Conservation (phyloP, 2,329 filamentous ascomycete genomes). For the Pestalotiopsis sp. region DNA sequence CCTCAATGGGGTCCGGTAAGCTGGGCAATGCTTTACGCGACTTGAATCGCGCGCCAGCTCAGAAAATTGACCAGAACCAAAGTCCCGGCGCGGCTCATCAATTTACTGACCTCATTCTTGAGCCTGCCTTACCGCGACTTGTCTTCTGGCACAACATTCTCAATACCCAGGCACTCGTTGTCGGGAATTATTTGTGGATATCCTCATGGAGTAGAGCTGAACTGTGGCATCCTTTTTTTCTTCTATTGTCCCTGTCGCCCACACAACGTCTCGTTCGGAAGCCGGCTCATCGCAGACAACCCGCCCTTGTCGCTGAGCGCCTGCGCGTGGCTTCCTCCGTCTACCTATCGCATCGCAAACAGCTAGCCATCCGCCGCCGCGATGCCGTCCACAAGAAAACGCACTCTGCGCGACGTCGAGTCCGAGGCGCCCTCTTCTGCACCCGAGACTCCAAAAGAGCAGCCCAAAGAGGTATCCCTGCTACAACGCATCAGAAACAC, state of each 20-base stretch:
- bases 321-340: neutral
- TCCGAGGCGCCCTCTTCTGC: constrained; percentile 25
- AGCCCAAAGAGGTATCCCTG: constrained; percentile 35
- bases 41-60: constrained; percentile 6
- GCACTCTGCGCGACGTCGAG: constrained; percentile 45
- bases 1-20: neutral
- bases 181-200: neutral
- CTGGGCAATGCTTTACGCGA: constrained; percentile 3
- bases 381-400: constrained; percentile 50
- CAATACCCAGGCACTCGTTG: neutral
- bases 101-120: constrained; percentile 5
- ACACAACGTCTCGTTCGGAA: neutral
- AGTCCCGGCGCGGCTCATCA: neutral
- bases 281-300: neutral
- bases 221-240: neutral
- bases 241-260: neutral
- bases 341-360: constrained; percentile 11
- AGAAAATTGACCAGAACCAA: neutral
- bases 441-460: constrained; percentile 10
- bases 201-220: neutral
- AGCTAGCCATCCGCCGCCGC: neutral
- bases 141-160: neutral
- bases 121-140: neutral
- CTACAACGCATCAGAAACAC: constrained; percentile 77
- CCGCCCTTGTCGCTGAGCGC: neutral